A percentile compares a stretch with the other conserved stretches of the same genome.
Conservation (phyloP, 2,329 filamentous ascomycete genomes). For the Grosmannia huntii region DNA sequence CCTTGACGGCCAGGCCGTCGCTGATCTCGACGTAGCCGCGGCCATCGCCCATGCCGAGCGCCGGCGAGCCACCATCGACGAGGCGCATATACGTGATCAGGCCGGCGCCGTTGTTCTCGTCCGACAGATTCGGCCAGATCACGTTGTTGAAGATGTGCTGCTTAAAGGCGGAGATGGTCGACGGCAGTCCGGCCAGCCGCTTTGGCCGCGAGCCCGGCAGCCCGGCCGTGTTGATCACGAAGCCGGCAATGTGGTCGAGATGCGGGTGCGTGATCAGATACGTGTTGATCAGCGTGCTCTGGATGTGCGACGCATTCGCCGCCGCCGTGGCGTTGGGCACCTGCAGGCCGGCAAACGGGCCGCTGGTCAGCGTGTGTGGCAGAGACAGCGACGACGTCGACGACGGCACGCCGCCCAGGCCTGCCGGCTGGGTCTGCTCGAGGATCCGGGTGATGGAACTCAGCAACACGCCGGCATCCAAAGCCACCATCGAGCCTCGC, state of each 20-base stretch:
- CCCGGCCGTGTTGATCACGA: conserved; percentile 86
- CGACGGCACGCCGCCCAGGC: conserved; percentile 17
- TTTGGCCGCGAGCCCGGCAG: conserved; percentile 73
- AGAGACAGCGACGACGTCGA: conserved; percentile 19
- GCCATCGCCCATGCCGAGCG: conserved; percentile 66
- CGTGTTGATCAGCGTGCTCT: conserved; percentile 67
- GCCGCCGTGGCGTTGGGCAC: conserved; percentile 53
- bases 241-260: conserved; percentile 82
- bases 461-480: conserved; percentile 86
- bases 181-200: conserved; percentile 70
- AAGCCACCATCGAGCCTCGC: conserved; percentile 72
- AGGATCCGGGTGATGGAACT: conserved; percentile 74
- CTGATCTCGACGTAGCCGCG: conserved; percentile 80
- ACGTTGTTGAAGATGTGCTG: conserved; percentile 94
- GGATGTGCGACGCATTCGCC: conserved; percentile 72
- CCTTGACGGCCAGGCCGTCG: conserved; percentile 79
- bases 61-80: conserved; percentile 76
- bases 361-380: conserved; percentile 45
- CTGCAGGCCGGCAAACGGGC: conserved; percentile 70
- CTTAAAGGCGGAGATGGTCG: conserved; percentile 86
- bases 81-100: conserved; percentile 83
- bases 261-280: conserved; percentile 96
- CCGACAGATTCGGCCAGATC: conserved; percentile 94
- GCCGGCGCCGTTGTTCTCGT: conserved; percentile 90
- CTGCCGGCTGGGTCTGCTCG: conserved; percentile 34